Conservation (phyloP, 768 basidiomycete species). For the Collybia sp. region DNA sequence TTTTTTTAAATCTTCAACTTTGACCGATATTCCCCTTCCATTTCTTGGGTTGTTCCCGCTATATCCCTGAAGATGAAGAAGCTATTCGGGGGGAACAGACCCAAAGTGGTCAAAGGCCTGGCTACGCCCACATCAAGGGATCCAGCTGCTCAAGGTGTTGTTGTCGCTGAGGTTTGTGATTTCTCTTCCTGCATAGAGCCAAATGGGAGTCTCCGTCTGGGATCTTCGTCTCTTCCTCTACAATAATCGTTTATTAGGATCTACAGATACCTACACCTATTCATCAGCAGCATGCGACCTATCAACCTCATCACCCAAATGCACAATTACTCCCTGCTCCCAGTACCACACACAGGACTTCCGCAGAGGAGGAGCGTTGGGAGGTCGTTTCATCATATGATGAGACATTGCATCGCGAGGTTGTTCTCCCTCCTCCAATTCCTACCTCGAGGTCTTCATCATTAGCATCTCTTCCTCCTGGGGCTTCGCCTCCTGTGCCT, state of each 20-base stretch:
- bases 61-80: slow-evolving; percentile 44
- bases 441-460: slow-evolving; percentile 48
- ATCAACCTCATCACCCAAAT: slow-evolving; percentile 18
- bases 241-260: slow-evolving; percentile 13
- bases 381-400: slow-evolving; percentile 32
- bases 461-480: slow-evolving; percentile 41
- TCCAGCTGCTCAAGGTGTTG: not conserved
- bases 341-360: slow-evolving; percentile 10
- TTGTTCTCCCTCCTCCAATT: slow-evolving; percentile 21
- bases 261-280: slow-evolving; percentile 25
- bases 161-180: not conserved
- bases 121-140: slow-evolving; percentile 23
- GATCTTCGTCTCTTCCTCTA: slow-evolving; percentile 13
- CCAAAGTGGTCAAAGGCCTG: slow-evolving; percentile 26
- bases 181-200: too few relatives aligned
- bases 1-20: too few relatives aligned
- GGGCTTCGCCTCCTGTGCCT: slow-evolving; percentile 34
- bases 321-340: slow-evolving; percentile 8
- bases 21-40: too few relatives aligned
- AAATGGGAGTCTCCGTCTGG: not conserved
- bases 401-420: slow-evolving; percentile 16
- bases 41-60: not conserved
- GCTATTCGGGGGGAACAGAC: slow-evolving; percentile 51
- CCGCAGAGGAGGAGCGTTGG: slow-evolving; percentile 39
- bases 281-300: slow-evolving; percentile 31